Evolutionary conservation across 306 rosid species (phyloP).

Genomic region (Carpinus fangiana): DNA sequence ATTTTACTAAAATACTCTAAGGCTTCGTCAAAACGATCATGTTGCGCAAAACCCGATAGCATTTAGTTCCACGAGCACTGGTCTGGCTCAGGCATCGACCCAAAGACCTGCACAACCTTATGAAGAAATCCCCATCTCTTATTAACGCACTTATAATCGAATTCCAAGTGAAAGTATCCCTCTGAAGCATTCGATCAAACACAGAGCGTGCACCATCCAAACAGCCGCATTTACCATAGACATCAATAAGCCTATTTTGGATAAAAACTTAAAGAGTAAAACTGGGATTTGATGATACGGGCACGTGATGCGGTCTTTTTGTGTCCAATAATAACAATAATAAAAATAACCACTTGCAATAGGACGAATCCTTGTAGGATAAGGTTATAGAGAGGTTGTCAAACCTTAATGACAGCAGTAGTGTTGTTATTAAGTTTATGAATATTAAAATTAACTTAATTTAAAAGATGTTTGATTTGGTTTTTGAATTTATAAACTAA

Average conservation of each 20-base stretch:
- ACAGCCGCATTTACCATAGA: conserved; percentile 41
- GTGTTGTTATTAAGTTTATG: no score
- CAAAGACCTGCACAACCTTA: conserved; percentile 46
- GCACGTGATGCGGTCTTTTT: neutral
- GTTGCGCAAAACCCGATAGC: conserved; percentile 46
- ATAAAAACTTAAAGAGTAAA: conserved; percentile 43
- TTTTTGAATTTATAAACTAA: no score
- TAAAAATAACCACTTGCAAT: no score
- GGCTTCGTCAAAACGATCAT: conserved; percentile 42
- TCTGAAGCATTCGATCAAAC: conserved; percentile 45
- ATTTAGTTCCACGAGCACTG: conserved; percentile 65
- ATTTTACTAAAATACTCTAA: conserved; percentile 40
- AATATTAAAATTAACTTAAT: no score
- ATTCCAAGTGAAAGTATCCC: conserved; percentile 50
- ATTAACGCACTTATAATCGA: conserved; percentile 40
- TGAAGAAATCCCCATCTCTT: conserved; percentile 36
- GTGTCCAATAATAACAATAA: no score
- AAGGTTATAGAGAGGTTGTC: no score
- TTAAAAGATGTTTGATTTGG: no score
- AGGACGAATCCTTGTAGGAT: no score
- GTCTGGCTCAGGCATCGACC: conserved; percentile 44
- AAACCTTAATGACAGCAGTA: no score
- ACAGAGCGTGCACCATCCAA: conserved; percentile 39
- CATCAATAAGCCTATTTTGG: conserved; percentile 49
- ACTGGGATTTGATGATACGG: conserved; percentile 44